Evolutionary conservation across 192 early-diverging fungal genomes (phyloP), one percentile per base, ranked within the genome.

Genomic region (Coemansia sp.): DNA sequence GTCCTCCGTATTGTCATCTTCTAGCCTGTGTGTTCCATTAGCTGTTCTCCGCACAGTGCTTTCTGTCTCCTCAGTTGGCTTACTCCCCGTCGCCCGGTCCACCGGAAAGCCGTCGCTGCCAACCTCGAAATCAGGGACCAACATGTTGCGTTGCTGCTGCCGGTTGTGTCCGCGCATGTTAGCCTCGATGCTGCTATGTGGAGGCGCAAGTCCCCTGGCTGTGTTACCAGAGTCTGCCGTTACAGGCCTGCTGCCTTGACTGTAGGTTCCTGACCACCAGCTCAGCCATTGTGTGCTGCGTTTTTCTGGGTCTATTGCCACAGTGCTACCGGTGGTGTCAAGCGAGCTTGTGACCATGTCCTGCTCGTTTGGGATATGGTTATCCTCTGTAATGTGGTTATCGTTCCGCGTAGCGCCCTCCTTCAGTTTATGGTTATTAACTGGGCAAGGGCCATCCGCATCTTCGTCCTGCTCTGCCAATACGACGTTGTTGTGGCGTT

Each of bases 51-150:
- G 30, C 19, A 57, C 46, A 5, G 27, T 21, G 4, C 6, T 30
- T 6, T 51, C 58, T 42, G 33, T 4, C 10, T 21, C 32, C 11
- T 32, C n/a, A 23, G 52, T 31, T 29, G 14, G 39, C 17, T 22
- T 11, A 24, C 17, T 25, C 9, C 32, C 56, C 58, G 46, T 24
- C 24, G 56, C 21, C 22, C 46, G 59, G 46, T 22, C 9, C 59
- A 23, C 27, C 33, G 20, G n/a, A 22, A 36, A 20, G 36, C 11
- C 36, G 39, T 19, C 21, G 54, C 57, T 46, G 31, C 62, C 71
- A 61, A 74, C 42, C 19, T 74, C 65, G 25, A 80, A 65, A 46
- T 74, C 72, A 6, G 67, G 72, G 11, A 75, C 27, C 21, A 75
- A 31, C 63, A 75, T 64, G 33, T 64, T 75, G 6, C 57, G 54